phyloP scores from a whole-genome alignment of 352 stramenopile species.

The Heterotrichella gracilis region DNA sequence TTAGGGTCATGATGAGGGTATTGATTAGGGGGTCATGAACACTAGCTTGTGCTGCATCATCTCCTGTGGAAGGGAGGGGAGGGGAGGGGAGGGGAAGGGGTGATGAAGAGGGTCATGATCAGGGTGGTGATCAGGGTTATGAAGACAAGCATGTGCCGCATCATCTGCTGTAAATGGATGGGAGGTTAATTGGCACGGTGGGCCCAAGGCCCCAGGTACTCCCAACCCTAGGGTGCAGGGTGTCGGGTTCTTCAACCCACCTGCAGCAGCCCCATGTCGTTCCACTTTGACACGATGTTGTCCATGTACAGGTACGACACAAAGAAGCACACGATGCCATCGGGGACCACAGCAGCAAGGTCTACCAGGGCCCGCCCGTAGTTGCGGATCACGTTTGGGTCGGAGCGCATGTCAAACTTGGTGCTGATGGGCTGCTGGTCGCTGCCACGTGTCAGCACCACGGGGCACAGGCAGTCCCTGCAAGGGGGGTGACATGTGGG shows the following conservation, averaged over 20 bases:
- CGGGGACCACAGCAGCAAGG: conserved; percentile 55
- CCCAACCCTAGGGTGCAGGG: too few relatives aligned
- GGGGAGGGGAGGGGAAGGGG: too few relatives aligned
- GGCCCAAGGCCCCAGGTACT: too few relatives aligned
- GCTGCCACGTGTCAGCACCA: conserved; percentile 75
- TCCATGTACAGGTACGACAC: conserved; percentile 97
- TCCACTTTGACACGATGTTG: conserved; percentile 79
- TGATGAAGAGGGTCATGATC: background rate
- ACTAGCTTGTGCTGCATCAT: conserved; percentile 79
- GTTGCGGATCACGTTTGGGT: conserved; percentile 52
- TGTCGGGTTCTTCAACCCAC: too few relatives aligned
- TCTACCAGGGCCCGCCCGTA: conserved; percentile 72
- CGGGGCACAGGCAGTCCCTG: conserved; percentile 69
- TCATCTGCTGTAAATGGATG: too few relatives aligned
- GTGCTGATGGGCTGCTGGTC: conserved; percentile 82
- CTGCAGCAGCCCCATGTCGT: conserved; percentile 33
- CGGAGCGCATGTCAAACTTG: conserved; percentile 47
- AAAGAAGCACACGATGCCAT: conserved; percentile 96
- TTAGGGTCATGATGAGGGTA: background rate
- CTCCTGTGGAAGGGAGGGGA: too few relatives aligned
- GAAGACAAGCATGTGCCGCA: background rate
- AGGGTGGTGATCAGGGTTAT: background rate
- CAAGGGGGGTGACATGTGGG: too few relatives aligned
- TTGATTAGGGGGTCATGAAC: too few relatives aligned
- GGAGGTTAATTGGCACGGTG: too few relatives aligned